Conservation (phyloP, 306 rosid species). For the Trichosanthes truncata region DNA sequence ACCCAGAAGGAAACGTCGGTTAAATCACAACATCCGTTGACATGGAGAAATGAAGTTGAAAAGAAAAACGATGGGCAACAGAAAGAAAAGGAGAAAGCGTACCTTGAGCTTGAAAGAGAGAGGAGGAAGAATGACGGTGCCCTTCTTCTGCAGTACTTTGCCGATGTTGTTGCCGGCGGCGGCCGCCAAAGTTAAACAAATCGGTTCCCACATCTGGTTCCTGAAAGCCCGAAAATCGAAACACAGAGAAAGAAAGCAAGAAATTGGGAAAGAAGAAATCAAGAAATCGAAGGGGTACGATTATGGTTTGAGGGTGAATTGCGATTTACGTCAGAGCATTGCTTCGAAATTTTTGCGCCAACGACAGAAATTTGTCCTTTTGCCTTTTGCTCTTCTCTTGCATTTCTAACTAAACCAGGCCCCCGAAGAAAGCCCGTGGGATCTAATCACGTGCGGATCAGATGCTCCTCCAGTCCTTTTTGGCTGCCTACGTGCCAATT, state of each 20-base stretch:
- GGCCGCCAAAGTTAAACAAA: constrained; percentile 73
- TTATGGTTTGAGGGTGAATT: neutral
- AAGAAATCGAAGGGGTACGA: neutral
- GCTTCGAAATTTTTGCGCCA: neutral
- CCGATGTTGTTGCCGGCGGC: constrained; percentile 99
- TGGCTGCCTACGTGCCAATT: neutral
- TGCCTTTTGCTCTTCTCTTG: neutral
- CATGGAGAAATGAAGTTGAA: neutral
- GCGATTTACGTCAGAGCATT: neutral
- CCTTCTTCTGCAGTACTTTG: constrained; percentile 88
- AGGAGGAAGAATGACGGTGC: constrained; percentile 93
- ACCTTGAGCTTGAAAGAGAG: constrained; percentile 87
- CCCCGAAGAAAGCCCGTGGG: neutral
- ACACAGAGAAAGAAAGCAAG: neutral
- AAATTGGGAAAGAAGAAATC: neutral
- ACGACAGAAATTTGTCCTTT: neutral
- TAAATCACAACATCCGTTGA: neutral
- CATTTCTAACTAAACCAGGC: neutral
- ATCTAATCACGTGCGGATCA: neutral
- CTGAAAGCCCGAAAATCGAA: neutral
- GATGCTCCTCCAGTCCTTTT: neutral
- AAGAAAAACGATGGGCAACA: neutral
- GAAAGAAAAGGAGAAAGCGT: neutral
- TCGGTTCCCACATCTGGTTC: constrained; percentile 77
- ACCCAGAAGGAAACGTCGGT: neutral